phyloP scores from a whole-genome alignment of 768 basidiomycete genomes.

The Kwoniella newhampshirensis region DNA sequence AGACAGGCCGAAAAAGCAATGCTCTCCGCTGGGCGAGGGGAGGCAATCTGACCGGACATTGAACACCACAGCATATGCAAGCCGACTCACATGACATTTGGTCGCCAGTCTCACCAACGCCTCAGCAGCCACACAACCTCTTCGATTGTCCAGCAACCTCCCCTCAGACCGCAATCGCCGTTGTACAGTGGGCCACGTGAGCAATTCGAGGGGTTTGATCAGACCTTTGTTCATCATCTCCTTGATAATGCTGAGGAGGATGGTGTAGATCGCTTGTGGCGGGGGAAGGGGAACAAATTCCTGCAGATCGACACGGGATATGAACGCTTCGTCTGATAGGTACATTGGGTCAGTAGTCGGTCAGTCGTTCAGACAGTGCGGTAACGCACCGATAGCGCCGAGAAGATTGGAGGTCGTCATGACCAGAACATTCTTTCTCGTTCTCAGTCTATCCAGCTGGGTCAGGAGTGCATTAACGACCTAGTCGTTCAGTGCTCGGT shows the following conservation, averaged over 20 bases:
- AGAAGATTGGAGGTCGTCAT: slow-evolving; percentile 96
- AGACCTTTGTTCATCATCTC: slow-evolving; percentile 78
- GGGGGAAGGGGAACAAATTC: slow-evolving; percentile 92
- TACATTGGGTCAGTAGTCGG: not conserved
- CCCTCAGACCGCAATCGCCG: slow-evolving; percentile 4
- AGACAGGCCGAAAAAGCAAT: too few relatives aligned
- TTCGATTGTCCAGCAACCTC: slow-evolving; percentile 13
- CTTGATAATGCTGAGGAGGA: slow-evolving; percentile 73
- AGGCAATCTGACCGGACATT: too few relatives aligned
- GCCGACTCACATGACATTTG: slow-evolving; percentile 69
- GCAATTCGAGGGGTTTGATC: slow-evolving; percentile 63
- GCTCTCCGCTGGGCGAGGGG: too few relatives aligned
- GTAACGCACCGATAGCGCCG: slow-evolving; percentile 79
- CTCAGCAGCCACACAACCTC: slow-evolving; percentile 57
- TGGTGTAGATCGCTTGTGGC: slow-evolving; percentile 88
- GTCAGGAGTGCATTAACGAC: slow-evolving; percentile 97
- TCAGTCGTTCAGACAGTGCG: too few relatives aligned
- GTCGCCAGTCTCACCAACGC: slow-evolving; percentile 68
- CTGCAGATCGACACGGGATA: slow-evolving; percentile 94
- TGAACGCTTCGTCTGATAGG: slow-evolving; percentile 78
- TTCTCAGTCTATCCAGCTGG: slow-evolving; percentile 91
- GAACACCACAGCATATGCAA: too few relatives aligned
- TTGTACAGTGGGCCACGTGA: slow-evolving; percentile 4
- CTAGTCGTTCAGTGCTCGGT: slow-evolving; percentile 55
- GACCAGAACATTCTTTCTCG: slow-evolving; percentile 87